These are phyloP conservation scores for Candida maris DNA, from an alignment of 805 yeast species.

Conservation along the genomic window DNA sequence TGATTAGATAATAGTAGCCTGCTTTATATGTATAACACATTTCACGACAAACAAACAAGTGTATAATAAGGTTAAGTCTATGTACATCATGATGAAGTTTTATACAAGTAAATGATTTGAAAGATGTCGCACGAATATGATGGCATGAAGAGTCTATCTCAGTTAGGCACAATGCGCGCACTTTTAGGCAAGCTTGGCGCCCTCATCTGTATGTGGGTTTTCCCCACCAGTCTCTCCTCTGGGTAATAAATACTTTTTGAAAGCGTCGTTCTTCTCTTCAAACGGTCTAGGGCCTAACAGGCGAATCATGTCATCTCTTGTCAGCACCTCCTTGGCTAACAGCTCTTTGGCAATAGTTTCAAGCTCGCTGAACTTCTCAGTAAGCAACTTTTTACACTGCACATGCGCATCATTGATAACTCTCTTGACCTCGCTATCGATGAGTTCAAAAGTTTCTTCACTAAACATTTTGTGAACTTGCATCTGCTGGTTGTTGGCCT, in stretches of 20 bases:
- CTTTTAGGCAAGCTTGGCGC: slow-evolving; percentile 16
- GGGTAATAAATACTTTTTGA: slow-evolving; percentile 58
- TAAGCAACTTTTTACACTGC: slow-evolving; percentile 64
- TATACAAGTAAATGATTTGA: too few species aligned
- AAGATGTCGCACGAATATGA: too few species aligned
- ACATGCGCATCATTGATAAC: slow-evolving; percentile 73
- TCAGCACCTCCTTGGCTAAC: slow-evolving; percentile 80
- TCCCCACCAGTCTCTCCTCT: slow-evolving; percentile 13
- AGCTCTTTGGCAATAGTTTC: slow-evolving; percentile 85
- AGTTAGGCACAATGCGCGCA: too few species aligned
- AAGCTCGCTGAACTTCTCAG: slow-evolving; percentile 69
- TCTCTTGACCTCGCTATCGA: slow-evolving; percentile 79
- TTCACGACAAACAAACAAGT: too few species aligned
- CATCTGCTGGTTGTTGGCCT: slow-evolving; percentile 56
- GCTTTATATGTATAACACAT: background rate
- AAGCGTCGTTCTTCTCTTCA: slow-evolving; percentile 86
- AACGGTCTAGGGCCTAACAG: slow-evolving; percentile 89
- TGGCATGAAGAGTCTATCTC: too few species aligned
- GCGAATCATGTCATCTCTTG: slow-evolving; percentile 90
- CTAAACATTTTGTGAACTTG: slow-evolving; percentile 70
- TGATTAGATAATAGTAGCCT: too few species aligned
- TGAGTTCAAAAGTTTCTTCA: slow-evolving; percentile 75
- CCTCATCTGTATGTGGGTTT: slow-evolving; percentile 20
- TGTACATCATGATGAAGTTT: background rate
- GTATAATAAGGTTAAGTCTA: background rate